Conservation (phyloP, 2,329 filamentous ascomycete genomes). For the Trichoderma gracile region DNA sequence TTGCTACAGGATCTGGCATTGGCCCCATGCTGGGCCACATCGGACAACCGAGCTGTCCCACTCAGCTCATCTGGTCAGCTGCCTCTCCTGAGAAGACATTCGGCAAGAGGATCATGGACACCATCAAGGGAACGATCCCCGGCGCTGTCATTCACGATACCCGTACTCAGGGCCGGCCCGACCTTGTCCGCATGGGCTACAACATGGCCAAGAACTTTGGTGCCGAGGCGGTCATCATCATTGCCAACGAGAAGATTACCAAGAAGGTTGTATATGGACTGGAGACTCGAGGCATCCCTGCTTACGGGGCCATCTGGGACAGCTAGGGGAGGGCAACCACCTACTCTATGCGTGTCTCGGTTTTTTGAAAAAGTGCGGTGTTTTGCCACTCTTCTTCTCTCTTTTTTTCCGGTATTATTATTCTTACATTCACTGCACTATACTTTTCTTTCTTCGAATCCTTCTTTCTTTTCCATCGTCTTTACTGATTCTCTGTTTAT, state of each 20-base stretch:
- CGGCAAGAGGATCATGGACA: constrained; percentile 55
- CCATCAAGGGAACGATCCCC: constrained; percentile 59
- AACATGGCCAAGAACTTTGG: constrained; percentile 58
- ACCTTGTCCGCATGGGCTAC: constrained; percentile 53
- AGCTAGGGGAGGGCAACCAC: constrained; percentile 34
- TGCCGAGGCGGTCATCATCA: constrained; percentile 71
- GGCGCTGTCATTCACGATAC: constrained; percentile 70
- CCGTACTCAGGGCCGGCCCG: constrained; percentile 56
- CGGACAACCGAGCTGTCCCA: constrained; percentile 49
- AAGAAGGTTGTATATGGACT: constrained; percentile 68
- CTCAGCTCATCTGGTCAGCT: constrained; percentile 70
- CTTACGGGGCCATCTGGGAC: constrained; percentile 76
- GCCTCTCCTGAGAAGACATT: constrained; percentile 63
- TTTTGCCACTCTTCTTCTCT: background rate
- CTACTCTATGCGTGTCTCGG: constrained; percentile 10
- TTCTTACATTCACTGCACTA: constrained; percentile 19
- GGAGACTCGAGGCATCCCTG: constrained; percentile 64
- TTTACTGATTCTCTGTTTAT: background rate
- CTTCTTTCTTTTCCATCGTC: background rate
- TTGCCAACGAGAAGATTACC: constrained; percentile 69
- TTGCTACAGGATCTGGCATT: constrained; percentile 73
- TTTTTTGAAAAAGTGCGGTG: background rate
- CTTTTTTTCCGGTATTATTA: background rate
- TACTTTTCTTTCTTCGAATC: background rate
- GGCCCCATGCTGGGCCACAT: constrained; percentile 66